Percentiles rank a stretch among this genome's conserved stretches.
These are phyloP conservation scores for Ceratocystis colombiana DNA, from an alignment of 2,329 filamentous ascomycete genomes.

Conservation along the genomic window DNA sequence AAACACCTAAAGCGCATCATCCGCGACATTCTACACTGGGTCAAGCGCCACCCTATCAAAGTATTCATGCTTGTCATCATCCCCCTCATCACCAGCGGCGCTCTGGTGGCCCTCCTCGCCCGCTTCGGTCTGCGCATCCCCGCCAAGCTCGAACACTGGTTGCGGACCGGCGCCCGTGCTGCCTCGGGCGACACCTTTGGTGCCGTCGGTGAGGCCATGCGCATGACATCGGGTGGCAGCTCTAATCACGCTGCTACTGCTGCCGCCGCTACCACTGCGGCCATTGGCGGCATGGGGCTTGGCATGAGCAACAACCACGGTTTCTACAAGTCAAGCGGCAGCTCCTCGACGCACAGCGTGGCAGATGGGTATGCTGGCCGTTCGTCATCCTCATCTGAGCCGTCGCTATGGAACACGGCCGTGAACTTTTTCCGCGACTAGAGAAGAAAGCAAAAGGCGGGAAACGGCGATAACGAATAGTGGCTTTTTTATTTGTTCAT, in stretches of 20 bases:
- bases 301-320: neutral
- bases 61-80: constrained; percentile 80
- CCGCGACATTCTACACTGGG: constrained; percentile 70
- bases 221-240: constrained; percentile 38
- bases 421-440: constrained; percentile 23
- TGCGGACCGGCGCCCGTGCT: constrained; percentile 44
- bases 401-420: constrained; percentile 21
- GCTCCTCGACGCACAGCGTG: constrained; percentile 16
- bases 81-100: constrained; percentile 76
- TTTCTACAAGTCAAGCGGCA: constrained; percentile 15
- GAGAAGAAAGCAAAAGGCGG: neutral
- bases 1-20: constrained; percentile 68
- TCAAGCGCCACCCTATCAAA: constrained; percentile 73
- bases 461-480: neutral
- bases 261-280: constrained; percentile 19
- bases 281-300: constrained; percentile 2
- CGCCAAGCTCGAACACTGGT: constrained; percentile 47
- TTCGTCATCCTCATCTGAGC: neutral
- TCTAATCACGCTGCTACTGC: constrained; percentile 29
- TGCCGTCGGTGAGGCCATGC: constrained; percentile 46
- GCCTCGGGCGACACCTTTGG: constrained; percentile 41
- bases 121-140: constrained; percentile 74
- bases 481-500: constrained; percentile 1
- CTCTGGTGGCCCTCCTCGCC: constrained; percentile 64
- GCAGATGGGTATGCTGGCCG: constrained; percentile 9